These are phyloP conservation scores for Spencermartinsiella ligniputridi DNA, from an alignment of 1,139 yeast genomes.

Conservation along the genomic window DNA sequence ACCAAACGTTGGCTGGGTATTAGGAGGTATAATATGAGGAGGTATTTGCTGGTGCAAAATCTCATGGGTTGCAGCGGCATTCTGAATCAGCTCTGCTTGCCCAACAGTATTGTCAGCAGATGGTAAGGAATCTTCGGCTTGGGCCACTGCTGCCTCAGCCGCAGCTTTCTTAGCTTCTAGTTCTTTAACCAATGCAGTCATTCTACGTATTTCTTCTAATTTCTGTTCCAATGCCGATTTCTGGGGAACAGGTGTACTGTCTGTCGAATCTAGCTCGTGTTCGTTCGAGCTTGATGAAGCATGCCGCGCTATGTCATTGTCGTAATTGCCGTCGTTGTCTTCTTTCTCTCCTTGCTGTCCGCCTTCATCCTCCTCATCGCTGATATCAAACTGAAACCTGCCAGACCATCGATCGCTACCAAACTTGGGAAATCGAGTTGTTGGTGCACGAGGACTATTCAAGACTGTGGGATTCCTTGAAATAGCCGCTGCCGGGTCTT, in stretches of 20 bases:
- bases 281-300: background rate
- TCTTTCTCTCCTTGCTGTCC: too few relatives aligned
- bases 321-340: background rate
- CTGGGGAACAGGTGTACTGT: background rate
- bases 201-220: constrained; percentile 14
- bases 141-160: background rate
- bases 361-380: constrained; percentile 20
- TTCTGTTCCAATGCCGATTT: constrained; percentile 4
- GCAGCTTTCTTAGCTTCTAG: constrained; percentile 9
- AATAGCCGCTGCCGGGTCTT: too few relatives aligned
- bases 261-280: background rate
- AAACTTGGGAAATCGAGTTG: too few relatives aligned
- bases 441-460: background rate
- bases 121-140: background rate
- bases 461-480: background rate
- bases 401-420: constrained; percentile 35
- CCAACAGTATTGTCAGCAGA: background rate
- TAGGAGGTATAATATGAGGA: background rate
- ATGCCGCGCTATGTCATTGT: background rate
- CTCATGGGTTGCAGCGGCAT: too few relatives aligned
- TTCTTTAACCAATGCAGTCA: constrained; percentile 11
- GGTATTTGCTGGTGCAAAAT: background rate
- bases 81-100: background rate
- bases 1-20: background rate
- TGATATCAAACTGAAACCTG: constrained; percentile 19